Evolutionary conservation across 2,329 filamentous ascomycete genomes (phyloP).

Genomic region (Cladosporium phlei): DNA sequence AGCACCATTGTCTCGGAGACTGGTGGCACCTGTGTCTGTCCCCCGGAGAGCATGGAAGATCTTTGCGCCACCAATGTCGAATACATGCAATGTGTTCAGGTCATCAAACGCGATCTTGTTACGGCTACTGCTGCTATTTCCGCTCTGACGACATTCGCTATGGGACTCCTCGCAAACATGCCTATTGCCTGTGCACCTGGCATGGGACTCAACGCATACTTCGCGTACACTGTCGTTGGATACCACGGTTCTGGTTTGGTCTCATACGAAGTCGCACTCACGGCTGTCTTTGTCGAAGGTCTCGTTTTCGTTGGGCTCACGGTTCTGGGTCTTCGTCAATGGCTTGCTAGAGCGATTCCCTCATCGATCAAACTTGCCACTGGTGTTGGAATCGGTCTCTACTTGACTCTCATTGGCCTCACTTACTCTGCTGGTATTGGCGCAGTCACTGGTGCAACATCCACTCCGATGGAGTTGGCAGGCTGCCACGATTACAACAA

Average conservation of each 20-base stretch:
- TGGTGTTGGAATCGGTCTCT: conserved; percentile 79
- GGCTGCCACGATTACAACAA: conserved; percentile 59
- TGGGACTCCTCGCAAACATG: conserved; percentile 79
- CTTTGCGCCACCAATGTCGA: conserved; percentile 52
- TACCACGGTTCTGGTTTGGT: conserved; percentile 68
- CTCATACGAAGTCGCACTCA: conserved; percentile 70
- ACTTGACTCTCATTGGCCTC: conserved; percentile 69
- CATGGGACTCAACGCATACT: conserved; percentile 84
- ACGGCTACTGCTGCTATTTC: conserved; percentile 82
- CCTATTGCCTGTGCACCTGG: conserved; percentile 69
- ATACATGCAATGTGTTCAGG: conserved; percentile 59
- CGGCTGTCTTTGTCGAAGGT: conserved; percentile 83
- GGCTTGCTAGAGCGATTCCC: conserved; percentile 79
- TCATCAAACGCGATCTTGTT: conserved; percentile 71
- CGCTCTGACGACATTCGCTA: conserved; percentile 72
- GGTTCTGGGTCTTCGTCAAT: conserved; percentile 75
- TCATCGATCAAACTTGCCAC: conserved; percentile 82
- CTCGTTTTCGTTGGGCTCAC: conserved; percentile 79
- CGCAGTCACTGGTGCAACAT: conserved; percentile 62
- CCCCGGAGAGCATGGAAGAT: conserved; percentile 41
- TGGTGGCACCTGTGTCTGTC: conserved; percentile 73
- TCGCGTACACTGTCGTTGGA: conserved; percentile 76
- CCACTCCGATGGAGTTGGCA: conserved; percentile 68
- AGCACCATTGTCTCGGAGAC: conserved; percentile 61
- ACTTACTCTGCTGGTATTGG: conserved; percentile 82